Evolutionary conservation across 2,329 filamentous ascomycete genomes (phyloP), one percentile per base, ranked within the genome.

Genomic region (Aspergillus transmontanensis): DNA sequence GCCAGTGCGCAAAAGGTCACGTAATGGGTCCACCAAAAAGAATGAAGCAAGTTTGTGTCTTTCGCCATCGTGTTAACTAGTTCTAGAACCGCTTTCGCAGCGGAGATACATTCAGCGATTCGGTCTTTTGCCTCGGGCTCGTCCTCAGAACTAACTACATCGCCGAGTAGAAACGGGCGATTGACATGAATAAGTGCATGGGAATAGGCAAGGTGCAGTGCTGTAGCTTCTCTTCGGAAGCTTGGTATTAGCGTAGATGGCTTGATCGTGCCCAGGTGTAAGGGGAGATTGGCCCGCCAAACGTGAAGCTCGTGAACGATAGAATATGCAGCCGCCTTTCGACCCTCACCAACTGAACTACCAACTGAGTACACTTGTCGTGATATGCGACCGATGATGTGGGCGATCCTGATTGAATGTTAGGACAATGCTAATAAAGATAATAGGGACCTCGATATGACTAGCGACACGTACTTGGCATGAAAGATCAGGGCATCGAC

Each of bases 1-100:
- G 83, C 82, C 0, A 87, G 76, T 0, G 84, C 83, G 65, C 83
- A 86, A 61, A 86, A 86, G 0, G 82, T 80, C 4, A 72, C 65
- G 46, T 74, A 74, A 32, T 69, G 69, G 12, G 70, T 73, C 61
- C 71, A 73, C 72, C 72, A 74, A 56, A 73, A 73, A 4, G 64
- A 62, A 50, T 71, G 67, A 53, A 71, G 69, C 19, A 73, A 48
- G 0, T 60, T 65, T 2, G 32, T 66, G n/a, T 70, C 64, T 2
- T 67, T 60, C 16, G 68, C 66, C 56, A 73, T 65, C 21, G 62
- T 65, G 32, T 66, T 59, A 4, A 66, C 62, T 12, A 68, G 59
- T 21, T 69, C 65, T 11, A 73, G 50, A n/a, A 67, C 68, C 21
- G 64, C 62, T 36, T 53, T 66, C n/a, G 72, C 67, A 3, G 71